Percentiles rank a stretch among this genome's conserved stretches.
phyloP scores from a whole-genome alignment of 768 basidiomycete species.

The Crepidotus variabilis region DNA sequence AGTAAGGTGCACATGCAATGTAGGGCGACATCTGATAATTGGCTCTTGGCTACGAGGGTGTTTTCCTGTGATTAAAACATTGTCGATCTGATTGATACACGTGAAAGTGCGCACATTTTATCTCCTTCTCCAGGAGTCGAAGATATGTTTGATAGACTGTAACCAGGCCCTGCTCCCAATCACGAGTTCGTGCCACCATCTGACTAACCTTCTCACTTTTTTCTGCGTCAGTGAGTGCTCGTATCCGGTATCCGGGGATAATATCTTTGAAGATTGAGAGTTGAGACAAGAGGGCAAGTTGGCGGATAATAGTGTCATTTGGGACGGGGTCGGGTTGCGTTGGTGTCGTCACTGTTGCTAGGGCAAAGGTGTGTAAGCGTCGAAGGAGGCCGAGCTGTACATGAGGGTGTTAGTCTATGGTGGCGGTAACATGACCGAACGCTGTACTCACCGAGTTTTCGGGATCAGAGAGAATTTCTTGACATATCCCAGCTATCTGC shows the following conservation, averaged over 20 bases:
- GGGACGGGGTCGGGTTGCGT: conserved; percentile 64
- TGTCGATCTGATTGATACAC: conserved; percentile 9
- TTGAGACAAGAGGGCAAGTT: conserved; percentile 85
- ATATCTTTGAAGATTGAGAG: conserved; percentile 95
- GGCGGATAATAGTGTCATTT: conserved; percentile 82
- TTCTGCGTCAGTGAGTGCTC: conserved; percentile 85
- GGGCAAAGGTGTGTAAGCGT: conserved; percentile 86
- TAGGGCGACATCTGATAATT: conserved; percentile 65
- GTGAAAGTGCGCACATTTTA: conserved; percentile 60
- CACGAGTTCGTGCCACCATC: conserved; percentile 82
- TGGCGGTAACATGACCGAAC: neutral
- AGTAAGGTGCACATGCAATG: conserved; percentile 87
- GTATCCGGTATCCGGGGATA: conserved; percentile 94
- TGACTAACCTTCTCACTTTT: conserved; percentile 93
- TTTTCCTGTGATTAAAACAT: neutral
- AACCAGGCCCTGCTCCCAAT: conserved; percentile 95
- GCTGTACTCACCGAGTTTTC: conserved; percentile 78
- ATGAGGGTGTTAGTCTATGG: conserved; percentile 1
- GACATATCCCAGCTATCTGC: conserved; percentile 90
- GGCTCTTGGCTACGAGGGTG: conserved; percentile 49
- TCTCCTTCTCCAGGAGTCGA: conserved; percentile 76
- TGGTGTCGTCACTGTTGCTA: conserved; percentile 65
- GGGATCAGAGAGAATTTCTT: conserved; percentile 91
- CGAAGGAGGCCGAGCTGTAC: conserved; percentile 80
- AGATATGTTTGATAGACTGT: conserved; percentile 86